A percentile compares a stretch with the other conserved stretches of the same genome.
phyloP scores from a whole-genome alignment of 2,329 filamentous ascomycete species.

The Laburnicola sp. region DNA sequence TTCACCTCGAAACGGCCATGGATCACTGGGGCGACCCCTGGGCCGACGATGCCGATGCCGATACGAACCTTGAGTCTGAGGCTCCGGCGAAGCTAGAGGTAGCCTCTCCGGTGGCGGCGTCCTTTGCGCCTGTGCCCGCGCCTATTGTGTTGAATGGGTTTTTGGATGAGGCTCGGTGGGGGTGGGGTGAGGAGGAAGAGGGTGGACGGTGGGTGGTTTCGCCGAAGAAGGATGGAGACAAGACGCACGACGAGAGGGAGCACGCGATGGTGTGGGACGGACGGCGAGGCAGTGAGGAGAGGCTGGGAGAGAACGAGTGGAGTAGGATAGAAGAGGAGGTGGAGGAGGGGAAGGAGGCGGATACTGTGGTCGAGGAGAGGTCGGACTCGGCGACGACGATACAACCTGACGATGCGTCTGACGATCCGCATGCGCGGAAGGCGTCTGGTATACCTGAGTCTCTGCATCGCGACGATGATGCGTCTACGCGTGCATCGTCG shows the following conservation, averaged over 20 bases:
- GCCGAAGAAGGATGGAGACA: slow-evolving; percentile 8
- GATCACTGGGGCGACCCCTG: slow-evolving; percentile 50
- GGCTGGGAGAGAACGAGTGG: slow-evolving; percentile 9
- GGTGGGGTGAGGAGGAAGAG: slow-evolving; percentile 31
- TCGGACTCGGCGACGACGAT: slow-evolving; percentile 34
- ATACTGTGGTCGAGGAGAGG: slow-evolving; percentile 19
- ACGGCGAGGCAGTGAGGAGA: background rate
- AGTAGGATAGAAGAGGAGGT: slow-evolving; percentile 16
- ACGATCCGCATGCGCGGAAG: background rate
- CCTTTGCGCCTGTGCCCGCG: slow-evolving; percentile 17
- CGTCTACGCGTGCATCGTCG: slow-evolving; percentile 40
- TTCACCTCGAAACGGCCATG: slow-evolving; percentile 38
- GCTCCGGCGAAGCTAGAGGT: slow-evolving; percentile 28
- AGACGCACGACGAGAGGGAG: slow-evolving; percentile 4
- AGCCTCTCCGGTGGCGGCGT: slow-evolving; percentile 20
- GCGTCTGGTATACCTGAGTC: slow-evolving; percentile 11
- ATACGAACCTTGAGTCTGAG: slow-evolving; percentile 21
- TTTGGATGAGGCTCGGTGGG: slow-evolving; percentile 44
- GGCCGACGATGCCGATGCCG: slow-evolving; percentile 38
- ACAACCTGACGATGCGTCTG: slow-evolving; percentile 24
- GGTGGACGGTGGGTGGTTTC: slow-evolving; percentile 35
- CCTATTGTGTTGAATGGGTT: slow-evolving; percentile 32
- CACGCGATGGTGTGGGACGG: background rate
- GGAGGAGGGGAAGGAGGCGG: slow-evolving; percentile 6
- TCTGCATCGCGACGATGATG: slow-evolving; percentile 30